Percentiles rank a stretch among this genome's conserved stretches.
phyloP scores from a whole-genome alignment of 2,329 filamentous ascomycete species.

The Cercospora sesami region DNA sequence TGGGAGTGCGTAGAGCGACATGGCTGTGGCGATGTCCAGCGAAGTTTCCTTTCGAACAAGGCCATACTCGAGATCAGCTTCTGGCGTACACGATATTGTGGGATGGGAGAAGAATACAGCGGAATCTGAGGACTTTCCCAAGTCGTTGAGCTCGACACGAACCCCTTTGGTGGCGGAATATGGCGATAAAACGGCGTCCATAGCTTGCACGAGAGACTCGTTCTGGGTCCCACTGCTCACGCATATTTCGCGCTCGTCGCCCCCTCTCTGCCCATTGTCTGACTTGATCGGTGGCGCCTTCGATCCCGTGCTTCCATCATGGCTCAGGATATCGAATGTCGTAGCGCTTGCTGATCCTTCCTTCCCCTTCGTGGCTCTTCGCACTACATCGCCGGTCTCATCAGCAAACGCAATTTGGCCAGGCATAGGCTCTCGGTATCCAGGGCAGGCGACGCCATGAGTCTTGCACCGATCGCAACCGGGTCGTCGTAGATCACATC shows the following conservation, averaged over 20 bases:
- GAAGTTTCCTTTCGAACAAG: slow-evolving; percentile 1
- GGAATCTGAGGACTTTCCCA: neutral
- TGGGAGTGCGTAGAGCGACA: slow-evolving; percentile 14
- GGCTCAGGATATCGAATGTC: neutral
- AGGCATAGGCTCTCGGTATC: slow-evolving; percentile 32
- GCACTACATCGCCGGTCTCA: slow-evolving; percentile 29
- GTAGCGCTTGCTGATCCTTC: neutral
- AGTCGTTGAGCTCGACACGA: neutral
- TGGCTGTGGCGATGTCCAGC: slow-evolving; percentile 13
- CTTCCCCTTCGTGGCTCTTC: slow-evolving; percentile 20
- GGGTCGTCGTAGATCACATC: slow-evolving; percentile 37
- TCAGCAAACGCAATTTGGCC: slow-evolving; percentile 35
- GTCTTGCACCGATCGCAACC: slow-evolving; percentile 35
- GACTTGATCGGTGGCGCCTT: too few species aligned
- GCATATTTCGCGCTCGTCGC: too few species aligned
- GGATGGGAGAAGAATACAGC: neutral
- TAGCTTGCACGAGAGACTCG: neutral
- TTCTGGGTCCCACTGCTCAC: neutral
- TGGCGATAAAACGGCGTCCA: neutral
- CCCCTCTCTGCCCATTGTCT: too few species aligned
- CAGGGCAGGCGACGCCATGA: slow-evolving; percentile 36
- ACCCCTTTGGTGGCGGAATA: neutral
- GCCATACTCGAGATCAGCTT: neutral
- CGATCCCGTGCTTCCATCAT: too few species aligned
- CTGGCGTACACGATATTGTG: neutral